These are phyloP conservation scores for Trichophyton schoenleinii DNA, from an alignment of 2,329 filamentous ascomycete species.

Conservation along the genomic window DNA sequence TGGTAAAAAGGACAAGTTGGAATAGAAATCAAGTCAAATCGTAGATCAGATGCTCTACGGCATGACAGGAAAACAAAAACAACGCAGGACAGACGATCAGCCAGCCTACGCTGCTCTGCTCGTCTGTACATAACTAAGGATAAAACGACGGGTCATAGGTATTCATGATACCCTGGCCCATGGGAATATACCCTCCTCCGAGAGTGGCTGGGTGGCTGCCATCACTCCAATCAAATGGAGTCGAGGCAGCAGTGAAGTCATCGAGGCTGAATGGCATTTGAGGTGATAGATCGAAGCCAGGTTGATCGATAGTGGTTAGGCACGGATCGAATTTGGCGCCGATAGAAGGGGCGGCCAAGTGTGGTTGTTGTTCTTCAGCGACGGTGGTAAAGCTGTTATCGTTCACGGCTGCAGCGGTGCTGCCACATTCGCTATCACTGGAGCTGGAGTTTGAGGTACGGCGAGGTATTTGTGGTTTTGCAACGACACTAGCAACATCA, in stretches of 20 bases:
- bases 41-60: constrained; percentile 17
- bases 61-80: constrained; percentile 25
- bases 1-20: constrained; percentile 16
- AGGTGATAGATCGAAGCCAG: constrained; percentile 1
- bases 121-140: constrained; percentile 18
- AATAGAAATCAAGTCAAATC: constrained; percentile 15
- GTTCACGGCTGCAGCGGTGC: not conserved
- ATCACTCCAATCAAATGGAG: constrained; percentile 10
- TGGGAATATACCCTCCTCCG: constrained; percentile 21
- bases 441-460: constrained; percentile 12
- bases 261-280: constrained; percentile 14
- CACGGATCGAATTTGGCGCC: constrained; percentile 5
- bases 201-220: not conserved
- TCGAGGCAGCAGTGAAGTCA: constrained; percentile 7
- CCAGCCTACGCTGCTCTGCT: constrained; percentile 22
- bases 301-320: not conserved
- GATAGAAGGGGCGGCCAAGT: not conserved
- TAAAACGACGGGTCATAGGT: constrained; percentile 21
- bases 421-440: constrained; percentile 5
- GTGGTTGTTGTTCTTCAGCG: not conserved
- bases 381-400: not conserved
- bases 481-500: not conserved
- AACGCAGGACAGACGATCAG: constrained; percentile 23
- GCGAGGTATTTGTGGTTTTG: constrained; percentile 2
- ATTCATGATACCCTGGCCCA: constrained; percentile 20